Conservation (phyloP, 1,284 basidiomycete species). For the Rhizoctonia solani region DNA sequence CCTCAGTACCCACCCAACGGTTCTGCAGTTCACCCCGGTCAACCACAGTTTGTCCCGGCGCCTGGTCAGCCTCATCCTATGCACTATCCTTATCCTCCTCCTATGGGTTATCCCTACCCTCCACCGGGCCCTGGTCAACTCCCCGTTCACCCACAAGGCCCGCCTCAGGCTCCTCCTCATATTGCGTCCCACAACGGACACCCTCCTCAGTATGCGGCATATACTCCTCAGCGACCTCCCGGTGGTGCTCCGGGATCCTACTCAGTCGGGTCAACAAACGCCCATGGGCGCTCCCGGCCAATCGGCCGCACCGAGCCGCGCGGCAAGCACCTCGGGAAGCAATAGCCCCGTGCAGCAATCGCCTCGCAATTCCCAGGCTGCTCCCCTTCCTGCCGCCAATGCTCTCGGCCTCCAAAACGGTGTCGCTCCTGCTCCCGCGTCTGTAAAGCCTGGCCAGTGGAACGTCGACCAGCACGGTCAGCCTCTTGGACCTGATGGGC, state of each 20-base stretch:
- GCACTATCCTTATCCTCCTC: constrained; percentile 9
- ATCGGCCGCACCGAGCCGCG: constrained; percentile 18
- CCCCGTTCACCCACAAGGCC: constrained; percentile 19
- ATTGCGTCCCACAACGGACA: constrained; percentile 20
- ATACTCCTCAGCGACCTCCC: constrained; percentile 6
- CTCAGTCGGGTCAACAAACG: constrained; percentile 8
- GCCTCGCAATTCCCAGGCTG: neutral
- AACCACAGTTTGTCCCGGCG: constrained; percentile 22
- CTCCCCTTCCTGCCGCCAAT: constrained; percentile 12
- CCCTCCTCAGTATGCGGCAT: constrained; percentile 23
- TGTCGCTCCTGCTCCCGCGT: neutral
- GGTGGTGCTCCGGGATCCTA: neutral
- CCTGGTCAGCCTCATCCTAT: constrained; percentile 18
- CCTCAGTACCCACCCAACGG: constrained; percentile 28
- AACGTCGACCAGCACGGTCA: constrained; percentile 15
- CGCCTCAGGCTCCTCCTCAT: constrained; percentile 18
- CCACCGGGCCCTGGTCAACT: constrained; percentile 21
- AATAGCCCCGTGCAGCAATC: constrained; percentile 31
- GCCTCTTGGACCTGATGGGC: constrained; percentile 16
- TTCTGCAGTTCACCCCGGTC: constrained; percentile 22
- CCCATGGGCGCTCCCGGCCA: constrained; percentile 17
- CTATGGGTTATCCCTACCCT: constrained; percentile 18
- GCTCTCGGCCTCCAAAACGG: constrained; percentile 25
- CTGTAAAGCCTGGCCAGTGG: constrained; percentile 19
- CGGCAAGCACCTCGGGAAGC: constrained; percentile 28